These are phyloP conservation scores for Senna tora DNA, from an alignment of 306 rosid genomes.

Conservation along the genomic window DNA sequence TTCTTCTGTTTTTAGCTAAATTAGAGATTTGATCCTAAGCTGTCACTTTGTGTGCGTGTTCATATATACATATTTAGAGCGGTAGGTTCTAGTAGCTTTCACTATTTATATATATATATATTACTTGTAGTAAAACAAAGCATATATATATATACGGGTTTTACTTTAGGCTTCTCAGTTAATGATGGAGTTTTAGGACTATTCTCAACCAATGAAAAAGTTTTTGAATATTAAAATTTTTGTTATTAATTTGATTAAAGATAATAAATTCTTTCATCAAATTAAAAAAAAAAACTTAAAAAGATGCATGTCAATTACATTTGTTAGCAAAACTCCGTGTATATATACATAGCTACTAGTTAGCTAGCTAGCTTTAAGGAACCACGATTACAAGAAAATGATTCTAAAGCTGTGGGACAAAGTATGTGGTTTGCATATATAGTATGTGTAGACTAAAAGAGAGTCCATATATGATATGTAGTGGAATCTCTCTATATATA, in stretches of 20 bases:
- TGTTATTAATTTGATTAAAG: too few relatives aligned
- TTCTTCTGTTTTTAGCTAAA: neutral
- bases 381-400: constrained; percentile 5
- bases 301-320: too few relatives aligned
- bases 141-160: neutral
- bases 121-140: neutral
- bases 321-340: too few relatives aligned
- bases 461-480: constrained; percentile 10
- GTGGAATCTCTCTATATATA: constrained; percentile 40
- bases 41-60: neutral
- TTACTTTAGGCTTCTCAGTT: too few relatives aligned
- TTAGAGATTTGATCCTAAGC: neutral
- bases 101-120: neutral
- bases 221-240: too few relatives aligned
- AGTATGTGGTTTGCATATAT: neutral
- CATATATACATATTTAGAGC: neutral
- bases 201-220: too few relatives aligned
- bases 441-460: constrained; percentile 24
- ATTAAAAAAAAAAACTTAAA: too few relatives aligned
- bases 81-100: neutral
- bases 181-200: too few relatives aligned
- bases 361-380: neutral
- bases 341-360: neutral
- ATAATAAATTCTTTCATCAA: too few relatives aligned
- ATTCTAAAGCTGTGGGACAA: constrained; percentile 10